Evolutionary conservation across 2,329 filamentous ascomycete species (phyloP), one percentile per base, ranked within the genome.

Genomic region (Shiraia sp.): DNA sequence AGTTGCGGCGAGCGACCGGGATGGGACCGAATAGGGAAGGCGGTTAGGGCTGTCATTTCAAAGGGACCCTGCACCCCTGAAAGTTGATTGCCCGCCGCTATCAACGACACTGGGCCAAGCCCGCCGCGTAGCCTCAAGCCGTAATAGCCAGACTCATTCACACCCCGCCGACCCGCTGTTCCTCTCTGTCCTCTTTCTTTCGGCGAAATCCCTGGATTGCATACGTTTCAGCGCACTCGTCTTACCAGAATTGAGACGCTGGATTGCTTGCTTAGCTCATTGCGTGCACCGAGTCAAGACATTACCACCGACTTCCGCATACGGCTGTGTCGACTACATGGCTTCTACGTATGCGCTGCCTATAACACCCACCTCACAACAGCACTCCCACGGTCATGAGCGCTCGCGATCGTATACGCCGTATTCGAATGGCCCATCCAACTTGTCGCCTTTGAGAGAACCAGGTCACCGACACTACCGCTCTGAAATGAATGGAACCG

Each of bases 291-390:
- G 40, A 50, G 51, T 50, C 50, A 50, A 51, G 55, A 57, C 47
- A 28, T 32, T 38, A 29, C 42, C 40, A 45, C 36, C 51, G 48
- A 46, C 38, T 43, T 28, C 49, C 53, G 49, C 46, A 46, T 39
- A 45, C 47, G 47, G 37, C 42, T 32, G n/a, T 29, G 15, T 22
- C 29, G 43, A 51, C 48, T 42, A 41, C 29, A 75, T 75, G 72
- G 71, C 72, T 46, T 73, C 72, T 42, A 71, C 69, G 42, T 75
- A 75, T 65, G 72, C 72, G 31, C 63, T 74, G 49, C 72, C 73
- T 34, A 45, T 63, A 31, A 59, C 63, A 40, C 44, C 55, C 37
- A 55, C 60, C 40, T 58, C 61, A 40, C 19, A 22, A 8, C 19
- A 22, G 19, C 65, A 65, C 34, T 27, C 61, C 24, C 63, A 66